phyloP scores from a whole-genome alignment of 148 eudicot genomes.

The Cornus suecica region DNA sequence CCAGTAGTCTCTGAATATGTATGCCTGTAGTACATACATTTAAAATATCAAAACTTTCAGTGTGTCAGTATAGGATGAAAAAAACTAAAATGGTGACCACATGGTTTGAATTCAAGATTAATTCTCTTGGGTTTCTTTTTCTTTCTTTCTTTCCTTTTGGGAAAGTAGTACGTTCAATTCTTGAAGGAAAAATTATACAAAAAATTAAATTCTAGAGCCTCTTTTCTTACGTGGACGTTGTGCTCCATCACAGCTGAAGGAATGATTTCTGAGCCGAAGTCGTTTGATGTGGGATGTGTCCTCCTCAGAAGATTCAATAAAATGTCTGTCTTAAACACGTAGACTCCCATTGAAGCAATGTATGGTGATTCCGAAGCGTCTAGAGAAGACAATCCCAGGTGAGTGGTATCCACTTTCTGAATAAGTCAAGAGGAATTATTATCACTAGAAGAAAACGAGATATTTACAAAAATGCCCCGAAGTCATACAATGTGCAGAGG shows the following conservation, averaged over 20 bases:
- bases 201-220: not conserved
- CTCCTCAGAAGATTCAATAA: constrained; percentile 63
- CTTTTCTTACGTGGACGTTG: constrained; percentile 61
- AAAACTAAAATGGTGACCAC: no score
- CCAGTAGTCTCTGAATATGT: constrained; percentile 93
- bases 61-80: no score
- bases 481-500: no score
- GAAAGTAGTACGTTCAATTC: no score
- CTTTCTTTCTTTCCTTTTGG: no score
- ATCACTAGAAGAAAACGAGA: no score
- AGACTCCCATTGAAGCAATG: constrained; percentile 97
- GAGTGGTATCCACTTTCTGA: constrained; percentile 87
- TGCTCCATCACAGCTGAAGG: constrained; percentile 67
- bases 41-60: no score
- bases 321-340: constrained; percentile 72
- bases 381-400: constrained; percentile 63
- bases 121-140: no score
- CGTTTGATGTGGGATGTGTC: constrained; percentile 71
- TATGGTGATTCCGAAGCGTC: constrained; percentile 66
- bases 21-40: constrained; percentile 52
- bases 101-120: no score
- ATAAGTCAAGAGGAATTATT: not conserved
- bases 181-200: not conserved
- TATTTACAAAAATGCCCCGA: no score
- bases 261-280: constrained; percentile 88